phyloP scores from a whole-genome alignment of 1,139 yeast species.

The Debaryomycetaceae sp. region DNA sequence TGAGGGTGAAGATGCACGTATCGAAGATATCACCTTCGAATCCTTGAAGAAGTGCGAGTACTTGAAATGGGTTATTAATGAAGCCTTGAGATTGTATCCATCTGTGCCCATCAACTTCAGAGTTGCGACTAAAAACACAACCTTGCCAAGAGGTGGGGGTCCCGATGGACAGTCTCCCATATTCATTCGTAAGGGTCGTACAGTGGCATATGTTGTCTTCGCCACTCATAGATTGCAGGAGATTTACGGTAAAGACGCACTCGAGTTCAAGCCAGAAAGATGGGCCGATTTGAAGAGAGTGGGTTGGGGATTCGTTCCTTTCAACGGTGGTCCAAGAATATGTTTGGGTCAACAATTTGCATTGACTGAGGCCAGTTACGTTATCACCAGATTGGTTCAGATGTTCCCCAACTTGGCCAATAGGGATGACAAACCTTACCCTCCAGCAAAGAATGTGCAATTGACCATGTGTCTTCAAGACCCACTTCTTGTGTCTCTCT shows the following conservation, averaged over 20 bases:
- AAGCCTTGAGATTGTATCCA: slow-evolving; percentile 52
- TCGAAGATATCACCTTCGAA: slow-evolving; percentile 42
- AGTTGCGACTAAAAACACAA: slow-evolving; percentile 41
- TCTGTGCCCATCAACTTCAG: slow-evolving; percentile 54
- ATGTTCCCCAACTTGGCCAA: slow-evolving; percentile 29
- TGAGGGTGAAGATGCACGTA: slow-evolving; percentile 25
- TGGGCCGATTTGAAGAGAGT: slow-evolving; percentile 38
- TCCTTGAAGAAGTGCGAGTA: slow-evolving; percentile 48
- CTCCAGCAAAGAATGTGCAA: slow-evolving; percentile 21
- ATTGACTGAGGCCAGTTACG: slow-evolving; percentile 52
- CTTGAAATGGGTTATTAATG: slow-evolving; percentile 47
- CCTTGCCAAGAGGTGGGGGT: slow-evolving; percentile 54
- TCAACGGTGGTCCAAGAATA: slow-evolving; percentile 62
- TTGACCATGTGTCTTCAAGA: slow-evolving; percentile 26
- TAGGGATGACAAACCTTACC: slow-evolving; percentile 18
- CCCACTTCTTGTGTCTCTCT: slow-evolving; percentile 10
- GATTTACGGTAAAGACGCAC: slow-evolving; percentile 48
- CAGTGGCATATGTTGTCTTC: slow-evolving; percentile 42
- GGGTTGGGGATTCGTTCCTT: slow-evolving; percentile 55
- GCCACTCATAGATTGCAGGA: slow-evolving; percentile 43
- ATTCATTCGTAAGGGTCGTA: slow-evolving; percentile 44
- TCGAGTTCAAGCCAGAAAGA: slow-evolving; percentile 48
- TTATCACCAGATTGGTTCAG: slow-evolving; percentile 43
- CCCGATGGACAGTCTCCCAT: slow-evolving; percentile 38
- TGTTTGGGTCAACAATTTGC: slow-evolving; percentile 64